A percentile compares a stretch with the other conserved stretches of the same genome.
These are phyloP conservation scores for Clarireedia hainanense DNA, from an alignment of 2,329 filamentous ascomycete species.

Conservation along the genomic window DNA sequence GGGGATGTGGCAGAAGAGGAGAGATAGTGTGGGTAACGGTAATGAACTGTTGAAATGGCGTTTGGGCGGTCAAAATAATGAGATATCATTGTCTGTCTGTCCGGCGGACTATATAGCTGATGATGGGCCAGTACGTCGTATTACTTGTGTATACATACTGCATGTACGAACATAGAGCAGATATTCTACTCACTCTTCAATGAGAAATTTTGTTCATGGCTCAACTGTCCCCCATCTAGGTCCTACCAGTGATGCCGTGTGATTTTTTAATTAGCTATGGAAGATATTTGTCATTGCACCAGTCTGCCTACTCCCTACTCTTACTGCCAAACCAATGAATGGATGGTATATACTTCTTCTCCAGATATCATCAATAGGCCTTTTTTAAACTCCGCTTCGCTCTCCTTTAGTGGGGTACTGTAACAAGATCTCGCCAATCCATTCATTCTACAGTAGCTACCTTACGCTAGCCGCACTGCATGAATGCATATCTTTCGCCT, in stretches of 20 bases:
- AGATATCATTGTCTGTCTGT: neutral
- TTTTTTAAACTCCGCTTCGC: no score
- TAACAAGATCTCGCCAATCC: no score
- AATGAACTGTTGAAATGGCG: neutral
- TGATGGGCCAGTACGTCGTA: neutral
- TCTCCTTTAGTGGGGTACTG: no score
- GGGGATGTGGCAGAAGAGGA: conserved; percentile 4
- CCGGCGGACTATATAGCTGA: conserved; percentile 5
- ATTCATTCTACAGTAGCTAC: no score
- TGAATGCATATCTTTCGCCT: no score
- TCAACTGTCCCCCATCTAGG: neutral
- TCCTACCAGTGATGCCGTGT: neutral
- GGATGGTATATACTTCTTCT: no score
- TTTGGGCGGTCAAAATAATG: neutral
- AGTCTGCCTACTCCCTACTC: no score
- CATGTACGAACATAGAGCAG: neutral
- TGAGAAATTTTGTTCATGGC: neutral
- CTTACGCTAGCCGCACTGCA: no score
- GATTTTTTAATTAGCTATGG: neutral
- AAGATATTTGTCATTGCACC: no score
- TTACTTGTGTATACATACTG: neutral
- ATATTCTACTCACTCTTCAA: neutral
- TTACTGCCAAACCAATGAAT: no score
- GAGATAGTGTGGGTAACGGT: neutral
- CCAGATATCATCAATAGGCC: no score